Percentiles rank a stretch among this genome's conserved stretches.
Conservation (phyloP, 208 protist genomes). For the Trypanosomatidae sp. region DNA sequence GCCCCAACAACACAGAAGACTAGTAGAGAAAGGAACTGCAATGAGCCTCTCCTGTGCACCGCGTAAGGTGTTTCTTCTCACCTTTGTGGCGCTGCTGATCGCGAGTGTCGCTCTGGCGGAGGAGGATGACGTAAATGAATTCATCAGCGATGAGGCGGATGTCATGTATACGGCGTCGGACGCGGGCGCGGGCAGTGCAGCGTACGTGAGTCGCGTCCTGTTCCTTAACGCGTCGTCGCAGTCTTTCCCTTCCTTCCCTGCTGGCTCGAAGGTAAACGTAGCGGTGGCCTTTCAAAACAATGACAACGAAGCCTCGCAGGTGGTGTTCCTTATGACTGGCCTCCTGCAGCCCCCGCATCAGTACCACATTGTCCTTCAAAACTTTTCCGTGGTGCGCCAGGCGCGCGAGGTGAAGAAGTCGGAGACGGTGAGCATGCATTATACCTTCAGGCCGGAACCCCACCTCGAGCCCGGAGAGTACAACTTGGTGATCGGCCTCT, state of each 20-base stretch:
- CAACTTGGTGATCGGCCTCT: conserved; percentile 82
- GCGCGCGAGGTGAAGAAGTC: conserved; percentile 51
- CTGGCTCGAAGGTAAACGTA: conserved; percentile 40
- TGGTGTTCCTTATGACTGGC: conserved; percentile 56
- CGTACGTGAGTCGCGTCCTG: conserved; percentile 42
- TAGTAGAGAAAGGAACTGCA: neutral
- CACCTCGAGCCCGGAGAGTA: conserved; percentile 80
- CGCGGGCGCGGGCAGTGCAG: neutral
- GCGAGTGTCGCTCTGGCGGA: conserved; percentile 19
- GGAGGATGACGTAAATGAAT: neutral
- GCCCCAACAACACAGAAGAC: neutral
- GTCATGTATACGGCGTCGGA: conserved; percentile 29
- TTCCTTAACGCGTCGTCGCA: conserved; percentile 52
- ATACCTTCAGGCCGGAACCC: conserved; percentile 72
- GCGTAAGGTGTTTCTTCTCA: conserved; percentile 21
- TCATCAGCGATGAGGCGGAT: conserved; percentile 24
- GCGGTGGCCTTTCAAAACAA: conserved; percentile 79
- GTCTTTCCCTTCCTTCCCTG: conserved; percentile 44
- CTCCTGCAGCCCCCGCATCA: conserved; percentile 48
- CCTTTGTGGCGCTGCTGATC: conserved; percentile 16
- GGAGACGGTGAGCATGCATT: conserved; percentile 80
- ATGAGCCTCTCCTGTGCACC: conserved; percentile 7
- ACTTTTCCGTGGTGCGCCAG: conserved; percentile 88
- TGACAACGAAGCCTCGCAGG: conserved; percentile 28
- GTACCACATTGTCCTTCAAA: conserved; percentile 66